These are phyloP conservation scores for Penicillium salamii DNA, from an alignment of 495 filamentous ascomycete genomes.

Conservation along the genomic window DNA sequence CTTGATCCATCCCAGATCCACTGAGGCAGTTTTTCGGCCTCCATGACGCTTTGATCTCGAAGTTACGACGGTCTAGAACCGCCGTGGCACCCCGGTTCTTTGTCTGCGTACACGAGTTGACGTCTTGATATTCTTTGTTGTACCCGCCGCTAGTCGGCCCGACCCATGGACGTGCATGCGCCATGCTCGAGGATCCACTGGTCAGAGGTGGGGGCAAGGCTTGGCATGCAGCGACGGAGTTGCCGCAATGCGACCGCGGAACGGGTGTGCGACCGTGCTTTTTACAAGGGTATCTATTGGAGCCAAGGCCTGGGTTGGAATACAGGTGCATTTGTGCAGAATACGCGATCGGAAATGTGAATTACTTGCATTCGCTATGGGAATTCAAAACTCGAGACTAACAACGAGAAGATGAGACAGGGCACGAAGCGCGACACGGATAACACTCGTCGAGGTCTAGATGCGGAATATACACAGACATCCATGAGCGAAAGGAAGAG, in stretches of 20 bases:
- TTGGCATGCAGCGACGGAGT: conserved; percentile 1
- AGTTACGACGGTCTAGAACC: neutral
- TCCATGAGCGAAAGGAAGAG: neutral
- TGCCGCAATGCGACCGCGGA: neutral
- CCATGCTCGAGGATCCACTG: neutral
- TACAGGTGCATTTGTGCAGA: neutral
- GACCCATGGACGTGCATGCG: conserved; percentile 1
- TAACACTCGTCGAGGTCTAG: neutral
- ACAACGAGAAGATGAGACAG: conserved; percentile 1
- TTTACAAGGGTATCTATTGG: neutral
- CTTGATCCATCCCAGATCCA: neutral
- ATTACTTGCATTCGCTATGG: conserved; percentile 8
- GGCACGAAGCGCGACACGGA: neutral
- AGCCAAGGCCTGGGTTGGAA: neutral
- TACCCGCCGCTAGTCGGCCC: neutral
- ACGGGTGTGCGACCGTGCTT: neutral
- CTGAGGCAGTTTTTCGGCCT: neutral
- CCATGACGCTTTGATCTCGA: neutral
- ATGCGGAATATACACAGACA: conserved; percentile 13
- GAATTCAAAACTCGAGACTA: conserved; percentile 6
- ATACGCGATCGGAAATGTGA: neutral
- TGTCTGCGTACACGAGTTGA: conserved; percentile 3
- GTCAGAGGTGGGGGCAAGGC: neutral
- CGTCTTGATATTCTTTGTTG: conserved; percentile 9
- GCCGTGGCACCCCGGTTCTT: neutral